Conservation (phyloP, 2,329 filamentous ascomycete genomes). For the Fusarium euwallaceae region DNA sequence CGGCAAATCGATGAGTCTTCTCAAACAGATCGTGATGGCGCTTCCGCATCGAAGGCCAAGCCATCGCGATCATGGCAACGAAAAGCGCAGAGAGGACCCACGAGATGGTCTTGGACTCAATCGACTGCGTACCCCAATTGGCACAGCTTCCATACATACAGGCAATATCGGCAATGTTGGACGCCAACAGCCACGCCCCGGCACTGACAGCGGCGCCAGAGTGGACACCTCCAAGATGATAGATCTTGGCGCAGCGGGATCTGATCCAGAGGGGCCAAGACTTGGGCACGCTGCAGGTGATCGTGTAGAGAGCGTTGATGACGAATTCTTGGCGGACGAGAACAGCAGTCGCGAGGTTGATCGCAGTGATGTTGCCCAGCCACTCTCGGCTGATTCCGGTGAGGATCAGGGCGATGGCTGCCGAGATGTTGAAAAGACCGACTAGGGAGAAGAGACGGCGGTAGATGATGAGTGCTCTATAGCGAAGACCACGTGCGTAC, state of each 20-base stretch:
- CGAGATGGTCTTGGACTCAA: conserved; percentile 61
- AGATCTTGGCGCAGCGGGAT: conserved; percentile 61
- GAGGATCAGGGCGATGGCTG: conserved; percentile 58
- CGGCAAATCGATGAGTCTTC: conserved; percentile 76
- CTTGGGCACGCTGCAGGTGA: conserved; percentile 60
- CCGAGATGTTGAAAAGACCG: conserved; percentile 64
- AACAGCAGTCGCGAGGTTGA: conserved; percentile 63
- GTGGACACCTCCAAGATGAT: conserved; percentile 65
- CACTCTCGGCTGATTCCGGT: conserved; percentile 52
- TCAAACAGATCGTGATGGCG: conserved; percentile 78
- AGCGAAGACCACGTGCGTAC: conserved; percentile 54
- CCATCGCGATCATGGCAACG: conserved; percentile 69
- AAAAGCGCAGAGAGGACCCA: conserved; percentile 73
- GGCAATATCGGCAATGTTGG: conserved; percentile 49
- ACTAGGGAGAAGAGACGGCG: conserved; percentile 68
- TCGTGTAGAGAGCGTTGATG: conserved; percentile 64
- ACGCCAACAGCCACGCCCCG: conserved; percentile 61
- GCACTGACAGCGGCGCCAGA: conserved; percentile 63
- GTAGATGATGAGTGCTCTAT: conserved; percentile 65
- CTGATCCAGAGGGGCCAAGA: conserved; percentile 63
- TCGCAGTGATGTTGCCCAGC: conserved; percentile 58
- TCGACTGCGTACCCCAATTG: conserved; percentile 49
- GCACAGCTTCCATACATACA: conserved; percentile 36
- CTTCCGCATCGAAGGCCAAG: conserved; percentile 73
- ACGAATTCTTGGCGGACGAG: conserved; percentile 66